Percentiles rank a stretch among this genome's conserved stretches.
These are phyloP conservation scores for Leccinum solheimii DNA, from an alignment of 1,284 basidiomycete genomes.

Conservation along the genomic window DNA sequence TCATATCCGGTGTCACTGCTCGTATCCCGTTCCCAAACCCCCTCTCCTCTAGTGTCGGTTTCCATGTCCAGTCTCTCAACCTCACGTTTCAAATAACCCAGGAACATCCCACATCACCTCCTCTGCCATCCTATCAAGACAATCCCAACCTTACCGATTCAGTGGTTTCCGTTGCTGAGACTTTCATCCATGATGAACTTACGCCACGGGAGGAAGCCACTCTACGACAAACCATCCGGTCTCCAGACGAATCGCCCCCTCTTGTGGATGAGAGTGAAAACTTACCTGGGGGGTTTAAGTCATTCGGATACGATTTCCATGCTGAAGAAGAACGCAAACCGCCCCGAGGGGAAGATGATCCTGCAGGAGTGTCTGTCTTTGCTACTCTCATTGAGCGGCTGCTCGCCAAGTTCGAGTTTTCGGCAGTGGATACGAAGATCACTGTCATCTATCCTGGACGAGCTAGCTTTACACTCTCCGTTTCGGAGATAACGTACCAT, in stretches of 20 bases:
- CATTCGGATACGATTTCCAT: constrained; percentile 43
- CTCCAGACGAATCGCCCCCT: constrained; percentile 37
- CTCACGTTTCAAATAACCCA: constrained; percentile 59
- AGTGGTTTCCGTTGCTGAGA: constrained; percentile 77
- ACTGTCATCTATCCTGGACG: constrained; percentile 63
- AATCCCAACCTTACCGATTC: constrained; percentile 66
- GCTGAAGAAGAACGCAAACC: constrained; percentile 36
- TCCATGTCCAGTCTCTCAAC: constrained; percentile 63
- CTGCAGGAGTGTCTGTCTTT: constrained; percentile 78
- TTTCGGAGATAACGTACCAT: constrained; percentile 61
- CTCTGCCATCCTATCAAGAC: constrained; percentile 16
- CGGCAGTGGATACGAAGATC: constrained; percentile 67
- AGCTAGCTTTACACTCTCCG: constrained; percentile 58
- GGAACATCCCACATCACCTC: constrained; percentile 17
- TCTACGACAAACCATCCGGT: constrained; percentile 69
- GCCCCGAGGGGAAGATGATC: constrained; percentile 50
- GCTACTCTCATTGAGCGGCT: constrained; percentile 83
- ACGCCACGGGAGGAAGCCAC: constrained; percentile 68
- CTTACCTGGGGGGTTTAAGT: constrained; percentile 68
- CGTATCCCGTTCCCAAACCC: constrained; percentile 78
- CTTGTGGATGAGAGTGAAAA: constrained; percentile 39
- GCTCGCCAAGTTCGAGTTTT: constrained; percentile 79
- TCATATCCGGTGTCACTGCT: constrained; percentile 71
- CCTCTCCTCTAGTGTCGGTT: constrained; percentile 66
- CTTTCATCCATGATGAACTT: constrained; percentile 83